Percentiles rank a stretch among this genome's conserved stretches.
Conservation (phyloP, 2,329 filamentous ascomycete species). For the Paracamarosporium sp. region DNA sequence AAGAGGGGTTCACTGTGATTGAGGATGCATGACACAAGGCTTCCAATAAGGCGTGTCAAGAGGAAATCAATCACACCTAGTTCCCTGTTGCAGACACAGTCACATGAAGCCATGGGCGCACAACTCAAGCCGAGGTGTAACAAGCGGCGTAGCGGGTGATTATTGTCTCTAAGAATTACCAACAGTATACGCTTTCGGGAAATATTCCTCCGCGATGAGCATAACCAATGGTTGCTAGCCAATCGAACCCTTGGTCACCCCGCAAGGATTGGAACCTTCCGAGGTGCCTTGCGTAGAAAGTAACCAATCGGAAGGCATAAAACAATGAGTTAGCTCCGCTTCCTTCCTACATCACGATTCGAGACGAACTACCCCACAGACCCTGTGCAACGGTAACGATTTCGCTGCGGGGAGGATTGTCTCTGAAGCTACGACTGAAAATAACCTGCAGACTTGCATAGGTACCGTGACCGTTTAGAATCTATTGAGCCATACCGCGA, state of each 20-base stretch:
- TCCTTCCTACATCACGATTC: background rate
- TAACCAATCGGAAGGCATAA: background rate
- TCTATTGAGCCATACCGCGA: too few relatives aligned
- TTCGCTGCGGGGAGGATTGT: too few relatives aligned
- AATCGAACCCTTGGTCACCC: too few relatives aligned
- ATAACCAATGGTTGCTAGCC: too few relatives aligned
- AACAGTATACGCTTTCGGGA: too few relatives aligned
- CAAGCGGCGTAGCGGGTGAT: background rate
- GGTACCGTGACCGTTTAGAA: too few relatives aligned
- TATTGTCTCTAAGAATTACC: too few relatives aligned
- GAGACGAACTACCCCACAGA: too few relatives aligned
- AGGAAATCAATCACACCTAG: background rate
- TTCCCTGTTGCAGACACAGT: background rate
- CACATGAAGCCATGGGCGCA: background rate
- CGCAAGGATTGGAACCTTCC: background rate
- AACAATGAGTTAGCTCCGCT: background rate
- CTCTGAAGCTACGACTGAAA: too few relatives aligned
- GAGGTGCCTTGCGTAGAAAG: background rate
- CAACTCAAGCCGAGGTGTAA: background rate
- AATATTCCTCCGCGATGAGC: too few relatives aligned
- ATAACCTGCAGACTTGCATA: too few relatives aligned
- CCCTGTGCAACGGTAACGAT: too few relatives aligned
- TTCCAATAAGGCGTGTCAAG: background rate
- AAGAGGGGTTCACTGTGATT: conserved; percentile 16
- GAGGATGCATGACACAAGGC: conserved; percentile 6